Conservation (phyloP, 2,329 filamentous ascomycete genomes). For the Rugonectria rugulosa region DNA sequence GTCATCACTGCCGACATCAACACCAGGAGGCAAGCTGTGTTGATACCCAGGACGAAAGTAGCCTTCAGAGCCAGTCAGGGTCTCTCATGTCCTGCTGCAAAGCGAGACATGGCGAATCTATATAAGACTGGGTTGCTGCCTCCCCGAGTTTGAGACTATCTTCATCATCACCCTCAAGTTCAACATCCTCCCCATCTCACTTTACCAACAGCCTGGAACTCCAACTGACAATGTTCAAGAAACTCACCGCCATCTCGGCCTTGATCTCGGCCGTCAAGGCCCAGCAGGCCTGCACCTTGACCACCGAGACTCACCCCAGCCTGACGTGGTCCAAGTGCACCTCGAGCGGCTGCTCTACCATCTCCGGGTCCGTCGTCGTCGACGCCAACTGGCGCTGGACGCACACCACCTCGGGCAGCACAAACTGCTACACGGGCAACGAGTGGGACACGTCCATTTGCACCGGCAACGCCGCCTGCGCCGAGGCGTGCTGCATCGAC, state of each 20-base stretch:
- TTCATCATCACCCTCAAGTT: conserved; percentile 1
- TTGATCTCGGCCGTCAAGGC: conserved; percentile 43
- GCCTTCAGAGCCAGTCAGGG: not conserved
- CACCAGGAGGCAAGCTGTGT: not conserved
- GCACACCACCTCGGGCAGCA: conserved; percentile 53
- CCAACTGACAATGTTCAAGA: conserved; percentile 39
- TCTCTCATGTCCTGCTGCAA: not conserved
- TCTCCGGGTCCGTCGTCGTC: conserved; percentile 60
- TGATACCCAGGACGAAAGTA: not conserved
- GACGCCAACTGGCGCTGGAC: conserved; percentile 71
- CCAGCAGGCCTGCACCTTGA: conserved; percentile 59
- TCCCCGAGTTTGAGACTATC: not conserved
- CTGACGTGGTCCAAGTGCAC: conserved; percentile 64
- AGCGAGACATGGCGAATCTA: not conserved
- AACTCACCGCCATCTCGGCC: conserved; percentile 39
- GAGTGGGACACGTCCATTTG: conserved; percentile 53
- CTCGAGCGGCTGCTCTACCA: conserved; percentile 57
- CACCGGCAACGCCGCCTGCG: conserved; percentile 52
- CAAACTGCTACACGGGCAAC: conserved; percentile 67
- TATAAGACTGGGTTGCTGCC: conserved; percentile 14
- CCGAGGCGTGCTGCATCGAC: conserved; percentile 59
- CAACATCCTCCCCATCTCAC: conserved; percentile 1
- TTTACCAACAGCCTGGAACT: conserved; percentile 14
- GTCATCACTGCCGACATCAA: not conserved
- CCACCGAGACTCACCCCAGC: conserved; percentile 59